Evolutionary conservation across 2,329 filamentous ascomycete genomes (phyloP).

Genomic region (Didymella keratinophila): DNA sequence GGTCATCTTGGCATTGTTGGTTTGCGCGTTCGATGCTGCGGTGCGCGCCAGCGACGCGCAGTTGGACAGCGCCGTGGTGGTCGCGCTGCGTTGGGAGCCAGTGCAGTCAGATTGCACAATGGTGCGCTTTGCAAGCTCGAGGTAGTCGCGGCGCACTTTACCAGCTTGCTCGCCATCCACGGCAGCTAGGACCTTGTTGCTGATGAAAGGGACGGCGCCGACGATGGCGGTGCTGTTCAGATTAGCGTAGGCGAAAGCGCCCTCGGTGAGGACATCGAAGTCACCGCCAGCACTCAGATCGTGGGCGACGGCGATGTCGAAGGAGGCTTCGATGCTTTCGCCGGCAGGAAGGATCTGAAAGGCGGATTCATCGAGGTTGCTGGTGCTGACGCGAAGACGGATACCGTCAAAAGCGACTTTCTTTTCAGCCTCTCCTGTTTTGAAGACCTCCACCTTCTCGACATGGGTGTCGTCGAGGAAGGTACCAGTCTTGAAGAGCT

Average conservation of each 20-base stretch:
- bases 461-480: constrained; percentile 60
- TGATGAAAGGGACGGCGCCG: constrained; percentile 63
- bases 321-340: constrained; percentile 59
- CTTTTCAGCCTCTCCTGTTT: constrained; percentile 58
- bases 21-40: constrained; percentile 60
- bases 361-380: constrained; percentile 56
- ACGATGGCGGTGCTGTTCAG: constrained; percentile 56
- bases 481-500: constrained; percentile 61
- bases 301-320: constrained; percentile 64
- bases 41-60: constrained; percentile 61
- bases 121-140: constrained; percentile 58
- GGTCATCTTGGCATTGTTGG: constrained; percentile 58
- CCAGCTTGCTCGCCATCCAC: constrained; percentile 64
- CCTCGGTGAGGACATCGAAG: constrained; percentile 63
- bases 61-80: constrained; percentile 60
- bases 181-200: constrained; percentile 63
- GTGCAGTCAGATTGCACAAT: constrained; percentile 63
- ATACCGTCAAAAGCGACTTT: constrained; percentile 61
- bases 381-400: constrained; percentile 57
- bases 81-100: constrained; percentile 54
- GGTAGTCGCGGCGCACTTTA: constrained; percentile 57
- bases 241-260: constrained; percentile 64
- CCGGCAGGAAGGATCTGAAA: constrained; percentile 58
- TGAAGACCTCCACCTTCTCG: constrained; percentile 62
- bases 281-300: constrained; percentile 59